A percentile compares a stretch with the other conserved stretches of the same genome.
Conservation (phyloP, 73 alveolate species). For the Tetrahymena malaccensis region DNA sequence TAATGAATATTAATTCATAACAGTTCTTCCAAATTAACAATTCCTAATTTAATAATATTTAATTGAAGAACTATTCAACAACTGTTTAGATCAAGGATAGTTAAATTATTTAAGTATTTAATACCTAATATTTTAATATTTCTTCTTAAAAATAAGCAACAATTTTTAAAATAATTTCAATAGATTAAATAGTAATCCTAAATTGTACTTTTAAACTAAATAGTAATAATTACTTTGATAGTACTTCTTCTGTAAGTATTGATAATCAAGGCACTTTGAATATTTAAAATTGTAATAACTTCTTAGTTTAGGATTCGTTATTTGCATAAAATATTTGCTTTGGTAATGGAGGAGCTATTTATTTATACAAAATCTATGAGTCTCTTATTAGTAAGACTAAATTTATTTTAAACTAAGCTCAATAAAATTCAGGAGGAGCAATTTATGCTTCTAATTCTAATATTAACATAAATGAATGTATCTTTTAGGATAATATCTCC, state of each 20-base stretch:
- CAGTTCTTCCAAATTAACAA: background rate
- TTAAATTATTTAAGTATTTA: background rate
- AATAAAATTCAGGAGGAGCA: background rate
- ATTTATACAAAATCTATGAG: background rate
- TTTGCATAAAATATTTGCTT: background rate
- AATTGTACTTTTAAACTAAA: background rate
- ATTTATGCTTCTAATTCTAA: background rate
- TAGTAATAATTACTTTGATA: background rate
- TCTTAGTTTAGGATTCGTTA: background rate
- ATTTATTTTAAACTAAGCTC: background rate
- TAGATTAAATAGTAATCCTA: background rate
- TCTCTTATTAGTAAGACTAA: background rate
- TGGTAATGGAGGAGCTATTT: background rate
- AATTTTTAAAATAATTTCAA: background rate
- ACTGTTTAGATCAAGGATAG: background rate
- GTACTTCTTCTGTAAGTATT: background rate
- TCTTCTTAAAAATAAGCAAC: background rate
- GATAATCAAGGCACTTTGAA: background rate
- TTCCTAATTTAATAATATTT: background rate
- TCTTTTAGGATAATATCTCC: background rate
- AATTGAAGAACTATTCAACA: background rate
- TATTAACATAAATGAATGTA: background rate
- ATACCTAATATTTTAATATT: background rate
- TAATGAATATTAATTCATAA: background rate
- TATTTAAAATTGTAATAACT: background rate